Evolutionary conservation across 108 stramenopile species (phyloP), one percentile per base, ranked within the genome.

Genomic region (Cylindrotheca closterium): DNA sequence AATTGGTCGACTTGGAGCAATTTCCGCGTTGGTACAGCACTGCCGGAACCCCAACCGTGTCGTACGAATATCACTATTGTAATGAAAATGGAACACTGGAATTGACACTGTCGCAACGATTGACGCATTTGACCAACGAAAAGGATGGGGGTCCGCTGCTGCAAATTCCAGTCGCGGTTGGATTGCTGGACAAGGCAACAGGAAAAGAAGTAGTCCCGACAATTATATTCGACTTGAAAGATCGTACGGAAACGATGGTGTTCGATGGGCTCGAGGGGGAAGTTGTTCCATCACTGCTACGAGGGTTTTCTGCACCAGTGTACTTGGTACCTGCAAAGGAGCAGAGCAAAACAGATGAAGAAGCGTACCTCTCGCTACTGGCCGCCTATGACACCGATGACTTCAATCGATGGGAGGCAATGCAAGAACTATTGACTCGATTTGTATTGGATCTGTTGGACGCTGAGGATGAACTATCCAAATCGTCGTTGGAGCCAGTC

Each of bases 271-370:
- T 87, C 27, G 51, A 68, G 26, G 81, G 82, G 0, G 83, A 91
- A 33, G 94, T 97, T 18, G 75, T 97, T 7, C 91, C 96, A 2
- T 96, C 95, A 21, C 58, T 97, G 24, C 78, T 98, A 32, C 87
- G 97, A 3, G 88, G 79, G 49, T 97, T 97, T 76, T 92, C 90
- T 23, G 97, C 98, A 1, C 98, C 98, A 0, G 94, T 98, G 30
- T 93, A 93, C 62, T 80, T 98, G 18, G 62, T 80, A 28, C 57
- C 75, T 51, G 78, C 58, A 4, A 46, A 55, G 24, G 81, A 75
- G 55, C 57, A 4, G 15, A 42, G 37, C 10, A 7, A 42, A 50
- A 51, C 65, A 19, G 78, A 75, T 33, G 87, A 91, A 25, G 74
- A 84, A 63, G 63, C 63, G 29, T 67, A 72, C 45, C 71, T 95